A percentile compares a stretch with the other conserved stretches of the same genome.
Evolutionary conservation across 1,284 basidiomycete species (phyloP).

Genomic region (Pholiota adiposa): DNA sequence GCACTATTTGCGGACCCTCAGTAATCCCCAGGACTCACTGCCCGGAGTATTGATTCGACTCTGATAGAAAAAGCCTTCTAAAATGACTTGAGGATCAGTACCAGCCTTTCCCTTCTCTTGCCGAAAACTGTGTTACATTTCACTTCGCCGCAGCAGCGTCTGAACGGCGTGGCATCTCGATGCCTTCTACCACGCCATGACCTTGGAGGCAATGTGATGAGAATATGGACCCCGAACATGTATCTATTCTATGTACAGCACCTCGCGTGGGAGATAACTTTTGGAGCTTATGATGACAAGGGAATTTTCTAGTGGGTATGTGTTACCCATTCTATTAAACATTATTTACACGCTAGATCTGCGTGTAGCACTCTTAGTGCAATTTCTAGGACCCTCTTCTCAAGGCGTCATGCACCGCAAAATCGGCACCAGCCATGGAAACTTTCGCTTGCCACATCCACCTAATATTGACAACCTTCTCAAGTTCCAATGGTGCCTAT

Average conservation of each 20-base stretch:
- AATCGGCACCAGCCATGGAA: slow-evolving; percentile 1
- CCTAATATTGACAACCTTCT: no score
- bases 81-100: slow-evolving; percentile 7
- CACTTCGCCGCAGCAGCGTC: slow-evolving; percentile 11
- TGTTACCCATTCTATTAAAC: slow-evolving; percentile 8
- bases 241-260: slow-evolving; percentile 4
- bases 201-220: slow-evolving; percentile 6
- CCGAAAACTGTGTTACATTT: slow-evolving; percentile 6
- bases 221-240: slow-evolving; percentile 8
- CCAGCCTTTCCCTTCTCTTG: slow-evolving; percentile 9
- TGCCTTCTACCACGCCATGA: slow-evolving; percentile 11
- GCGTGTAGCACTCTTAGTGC: no score
- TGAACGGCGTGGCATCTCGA: slow-evolving; percentile 9
- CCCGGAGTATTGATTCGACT: slow-evolving; percentile 5
- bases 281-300: slow-evolving; percentile 3
- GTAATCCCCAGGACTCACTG: neutral
- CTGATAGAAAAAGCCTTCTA: neutral
- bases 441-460: neutral
- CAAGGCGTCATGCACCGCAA: neutral
- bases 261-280: slow-evolving; percentile 10
- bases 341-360: slow-evolving; percentile 17
- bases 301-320: neutral
- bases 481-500: slow-evolving; percentile 1
- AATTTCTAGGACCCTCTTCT: neutral
- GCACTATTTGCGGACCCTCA: neutral